Evolutionary conservation across 768 basidiomycete species (phyloP).

Genomic region (Scleroderma citrinum): DNA sequence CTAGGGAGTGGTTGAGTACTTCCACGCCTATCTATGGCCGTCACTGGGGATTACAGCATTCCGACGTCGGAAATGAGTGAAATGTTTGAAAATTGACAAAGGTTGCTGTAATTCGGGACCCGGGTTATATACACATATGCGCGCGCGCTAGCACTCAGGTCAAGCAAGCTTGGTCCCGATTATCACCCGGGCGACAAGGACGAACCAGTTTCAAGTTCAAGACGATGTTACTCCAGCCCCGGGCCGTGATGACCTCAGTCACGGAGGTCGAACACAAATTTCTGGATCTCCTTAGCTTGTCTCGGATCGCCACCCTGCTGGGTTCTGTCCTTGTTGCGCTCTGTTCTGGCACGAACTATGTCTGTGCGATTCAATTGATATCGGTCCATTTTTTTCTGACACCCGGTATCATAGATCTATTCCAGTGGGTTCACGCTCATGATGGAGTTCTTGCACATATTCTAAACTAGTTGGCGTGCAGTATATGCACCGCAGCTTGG

Average conservation of each 20-base stretch:
- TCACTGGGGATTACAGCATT: too few relatives aligned
- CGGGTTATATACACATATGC: too few relatives aligned
- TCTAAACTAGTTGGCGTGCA: constrained; percentile 12
- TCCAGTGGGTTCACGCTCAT: constrained; percentile 1
- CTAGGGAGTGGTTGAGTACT: too few relatives aligned
- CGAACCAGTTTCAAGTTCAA: background rate
- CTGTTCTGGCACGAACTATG: constrained; percentile 65
- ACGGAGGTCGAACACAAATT: too few relatives aligned
- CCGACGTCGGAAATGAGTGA: too few relatives aligned
- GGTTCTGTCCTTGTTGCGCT: constrained; percentile 49
- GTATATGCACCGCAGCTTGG: constrained; percentile 83
- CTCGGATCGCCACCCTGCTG: constrained; percentile 41
- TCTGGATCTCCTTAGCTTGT: constrained; percentile 28
- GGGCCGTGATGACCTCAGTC: too few relatives aligned
- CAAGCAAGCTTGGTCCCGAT: too few relatives aligned
- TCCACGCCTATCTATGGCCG: too few relatives aligned
- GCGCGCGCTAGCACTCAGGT: too few relatives aligned
- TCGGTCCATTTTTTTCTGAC: background rate
- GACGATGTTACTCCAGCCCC: too few relatives aligned
- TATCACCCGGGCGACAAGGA: background rate
- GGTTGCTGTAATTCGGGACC: too few relatives aligned
- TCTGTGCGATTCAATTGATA: constrained; percentile 4
- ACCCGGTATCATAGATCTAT: constrained; percentile 1
- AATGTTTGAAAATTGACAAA: too few relatives aligned
- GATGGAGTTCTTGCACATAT: background rate